Percentiles rank a stretch among this genome's conserved stretches.
Conservation (phyloP, 768 basidiomycete species). For the Boletus subparvulus region DNA sequence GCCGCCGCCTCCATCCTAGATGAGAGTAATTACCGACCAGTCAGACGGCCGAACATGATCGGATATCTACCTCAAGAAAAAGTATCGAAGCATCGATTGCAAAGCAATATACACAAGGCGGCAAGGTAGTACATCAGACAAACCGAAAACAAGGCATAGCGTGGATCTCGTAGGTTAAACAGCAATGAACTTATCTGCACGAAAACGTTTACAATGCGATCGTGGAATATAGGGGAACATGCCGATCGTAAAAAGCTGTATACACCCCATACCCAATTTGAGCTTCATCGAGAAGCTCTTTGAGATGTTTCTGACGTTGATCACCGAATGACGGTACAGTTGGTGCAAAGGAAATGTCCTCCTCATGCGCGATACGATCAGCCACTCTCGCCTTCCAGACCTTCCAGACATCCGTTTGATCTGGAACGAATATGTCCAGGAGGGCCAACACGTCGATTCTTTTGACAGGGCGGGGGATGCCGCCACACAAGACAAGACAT, state of each 20-base stretch:
- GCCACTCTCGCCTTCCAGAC: neutral
- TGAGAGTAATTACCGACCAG: no score
- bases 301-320: neutral
- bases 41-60: no score
- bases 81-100: no score
- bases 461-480: neutral
- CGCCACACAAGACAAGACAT: constrained; percentile 3
- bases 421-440: neutral
- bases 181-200: no score
- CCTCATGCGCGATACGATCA: neutral
- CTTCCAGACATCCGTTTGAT: neutral
- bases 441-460: neutral
- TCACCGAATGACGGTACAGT: constrained; percentile 1
- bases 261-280: neutral
- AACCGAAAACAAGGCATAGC: no score
- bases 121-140: no score
- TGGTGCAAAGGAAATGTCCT: neutral
- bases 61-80: no score
- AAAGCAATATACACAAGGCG: no score
- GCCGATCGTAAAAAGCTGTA: neutral
- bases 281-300: constrained; percentile 4
- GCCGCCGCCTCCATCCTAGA: no score
- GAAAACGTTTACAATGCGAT: neutral
- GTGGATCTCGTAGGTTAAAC: no score
- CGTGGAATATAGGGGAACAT: neutral